These are phyloP conservation scores for Hyaloscypha variabilis DNA, from an alignment of 495 filamentous ascomycete genomes.

Conservation along the genomic window DNA sequence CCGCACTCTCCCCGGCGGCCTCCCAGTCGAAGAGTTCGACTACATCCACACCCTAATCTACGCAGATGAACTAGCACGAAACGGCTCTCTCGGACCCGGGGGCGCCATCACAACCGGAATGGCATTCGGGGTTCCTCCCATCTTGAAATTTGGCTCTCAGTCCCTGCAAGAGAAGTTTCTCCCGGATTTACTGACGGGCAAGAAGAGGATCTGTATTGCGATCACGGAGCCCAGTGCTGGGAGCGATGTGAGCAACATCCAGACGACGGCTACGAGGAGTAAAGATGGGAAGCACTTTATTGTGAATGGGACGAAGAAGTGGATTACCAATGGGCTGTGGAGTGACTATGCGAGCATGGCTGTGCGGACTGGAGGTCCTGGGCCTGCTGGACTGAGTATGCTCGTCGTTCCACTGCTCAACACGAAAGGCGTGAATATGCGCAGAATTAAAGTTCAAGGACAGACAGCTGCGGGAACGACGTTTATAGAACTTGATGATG, in stretches of 20 bases:
- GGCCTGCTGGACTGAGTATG: conserved; percentile 62
- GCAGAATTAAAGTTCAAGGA: conserved; percentile 63
- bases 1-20: conserved; percentile 61
- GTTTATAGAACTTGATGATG: conserved; percentile 74
- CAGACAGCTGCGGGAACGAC: conserved; percentile 68
- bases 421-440: conserved; percentile 65
- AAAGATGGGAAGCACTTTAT: conserved; percentile 68
- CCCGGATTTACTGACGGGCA: conserved; percentile 66
- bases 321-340: conserved; percentile 81
- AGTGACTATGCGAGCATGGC: conserved; percentile 72
- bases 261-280: conserved; percentile 65
- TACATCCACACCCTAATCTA: conserved; percentile 73
- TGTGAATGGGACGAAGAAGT: conserved; percentile 80
- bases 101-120: conserved; percentile 67
- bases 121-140: conserved; percentile 70
- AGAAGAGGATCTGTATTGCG: conserved; percentile 70
- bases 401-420: conserved; percentile 68
- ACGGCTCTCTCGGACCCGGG: conserved; percentile 62
- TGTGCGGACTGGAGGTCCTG: conserved; percentile 74
- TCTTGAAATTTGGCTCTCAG: conserved; percentile 66
- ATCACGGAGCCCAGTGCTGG: conserved; percentile 79
- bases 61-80: conserved; percentile 68
- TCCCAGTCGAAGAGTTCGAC: conserved; percentile 76
- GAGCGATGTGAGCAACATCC: conserved; percentile 71
- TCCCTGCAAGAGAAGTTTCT: conserved; percentile 64